Base-by-base conservation (phyloP, 148 eudicot genomes). In the Vaccinium darrowii region DNA sequence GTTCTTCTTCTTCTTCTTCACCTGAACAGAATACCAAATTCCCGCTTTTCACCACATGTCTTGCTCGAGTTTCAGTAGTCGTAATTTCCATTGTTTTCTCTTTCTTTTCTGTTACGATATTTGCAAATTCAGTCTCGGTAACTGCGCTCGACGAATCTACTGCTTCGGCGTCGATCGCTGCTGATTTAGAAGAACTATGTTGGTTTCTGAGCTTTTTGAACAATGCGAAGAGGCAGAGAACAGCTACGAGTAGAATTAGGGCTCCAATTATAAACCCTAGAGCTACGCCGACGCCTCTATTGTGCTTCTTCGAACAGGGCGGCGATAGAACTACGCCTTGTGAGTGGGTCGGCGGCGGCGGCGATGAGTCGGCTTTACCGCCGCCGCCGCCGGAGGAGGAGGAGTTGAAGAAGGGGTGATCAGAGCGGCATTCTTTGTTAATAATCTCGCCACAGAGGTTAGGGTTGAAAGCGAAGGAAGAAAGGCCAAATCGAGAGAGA, bases 361-460 rank as follows among this genome's bases (percentile, higher is more conserved):
- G 79, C 52, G 90, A 52, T 7, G 86, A 63, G 3, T 85, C 86
- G 47, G 62, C 69, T 0, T 82, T 79, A 16, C 87, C 50, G 3
- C 84, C 85, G 36, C 84, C 85, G 36, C 62, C 76, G 0, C 84
- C 83, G 21, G 86, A 39, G 13, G 92, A 82, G 1, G 95, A 88
- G 3, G 93, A 69, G 49, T 88, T 87, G 83, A 93, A 94, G 79
- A 95, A 93, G 51, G 98, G 98, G 1, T 91, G 90, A 39, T 13
- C 58, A 1, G 86, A 80, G 18, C 65, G 78, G 82, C 98, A 96
- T 3, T 88, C 89, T n/a, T 51, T 89, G 84, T 89, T 78, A 2
- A 96, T 47, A 2, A 92, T 25, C 43, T 90, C 87, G 30, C 98
- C 98, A 80, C 98, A 96, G 27, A 96, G 89, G 72, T 82, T 65